These are phyloP conservation scores for Crithidia brevicula DNA, from an alignment of 208 protist genomes.

Conservation along the genomic window DNA sequence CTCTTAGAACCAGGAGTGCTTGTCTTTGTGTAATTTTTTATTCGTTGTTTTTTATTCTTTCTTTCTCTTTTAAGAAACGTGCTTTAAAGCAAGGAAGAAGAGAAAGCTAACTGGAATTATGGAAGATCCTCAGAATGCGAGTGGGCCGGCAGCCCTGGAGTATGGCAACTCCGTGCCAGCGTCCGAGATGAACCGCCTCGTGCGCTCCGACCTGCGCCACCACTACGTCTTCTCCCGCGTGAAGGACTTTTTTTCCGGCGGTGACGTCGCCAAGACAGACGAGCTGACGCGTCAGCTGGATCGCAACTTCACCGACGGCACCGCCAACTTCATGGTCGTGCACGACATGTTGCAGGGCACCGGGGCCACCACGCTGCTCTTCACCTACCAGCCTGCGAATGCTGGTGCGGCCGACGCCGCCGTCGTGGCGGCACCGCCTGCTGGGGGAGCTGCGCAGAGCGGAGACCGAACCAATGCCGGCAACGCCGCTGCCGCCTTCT, in stretches of 20 bases:
- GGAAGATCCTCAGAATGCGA: slow-evolving; percentile 16
- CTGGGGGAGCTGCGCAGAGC: not conserved
- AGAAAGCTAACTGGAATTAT: not conserved
- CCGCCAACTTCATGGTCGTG: slow-evolving; percentile 85
- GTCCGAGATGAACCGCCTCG: slow-evolving; percentile 25
- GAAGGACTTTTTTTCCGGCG: slow-evolving; percentile 87
- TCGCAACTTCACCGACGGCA: slow-evolving; percentile 80
- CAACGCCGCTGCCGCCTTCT: slow-evolving; percentile 12
- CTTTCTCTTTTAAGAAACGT: not conserved
- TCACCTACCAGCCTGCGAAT: slow-evolving; percentile 75
- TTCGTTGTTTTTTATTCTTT: not conserved
- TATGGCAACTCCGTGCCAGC: not conserved
- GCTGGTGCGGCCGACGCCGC: slow-evolving; percentile 10
- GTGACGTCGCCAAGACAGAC: slow-evolving; percentile 64
- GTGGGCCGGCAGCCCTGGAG: not conserved
- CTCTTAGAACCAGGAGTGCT: no score
- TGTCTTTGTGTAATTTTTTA: not conserved
- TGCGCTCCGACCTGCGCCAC: slow-evolving; percentile 82
- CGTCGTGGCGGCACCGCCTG: not conserved
- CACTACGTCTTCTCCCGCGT: slow-evolving; percentile 88
- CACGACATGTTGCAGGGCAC: slow-evolving; percentile 85
- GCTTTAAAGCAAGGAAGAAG: not conserved
- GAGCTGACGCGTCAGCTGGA: slow-evolving; percentile 74
- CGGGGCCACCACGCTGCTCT: slow-evolving; percentile 79
- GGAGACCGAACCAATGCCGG: not conserved